Evolutionary conservation across 371 early-diverging fungal genomes (phyloP), one percentile per base, ranked within the genome.

Genomic region (Mucor ambiguus): DNA sequence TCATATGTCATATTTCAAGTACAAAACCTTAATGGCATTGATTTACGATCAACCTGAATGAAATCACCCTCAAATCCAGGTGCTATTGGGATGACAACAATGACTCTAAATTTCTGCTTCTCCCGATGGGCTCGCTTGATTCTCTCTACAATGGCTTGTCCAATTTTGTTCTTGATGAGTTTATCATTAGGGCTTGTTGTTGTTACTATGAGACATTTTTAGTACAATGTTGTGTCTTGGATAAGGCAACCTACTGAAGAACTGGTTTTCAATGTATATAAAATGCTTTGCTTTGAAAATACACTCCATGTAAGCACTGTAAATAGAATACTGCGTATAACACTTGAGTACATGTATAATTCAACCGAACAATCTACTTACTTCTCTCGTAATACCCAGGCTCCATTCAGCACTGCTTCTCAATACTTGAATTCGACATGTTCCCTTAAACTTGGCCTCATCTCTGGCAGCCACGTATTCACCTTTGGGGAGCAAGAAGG

Each of bases 231-330:
- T 29, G 43, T 30, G 12, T 16, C 41, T 4, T 10, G 10, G 10
- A 26, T 26, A 49, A 26, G 24, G 24, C 12, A 1, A 68, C 79
- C 78, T 80, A 85, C 92, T 90, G 71, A 97, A 97, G 78, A 97
- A 96, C 74, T 97, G 97, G 72, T 97, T 96, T 73, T 97, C 97
- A 63, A 97, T 97, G 75, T 97, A 97, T 37, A 97, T 87, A 75
- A 89, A 95, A 67, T 94, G 91, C 75, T 94, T 84, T 7, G 97
- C 87, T 46, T 84, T 85, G 22, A 73, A 75, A 49, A 97, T 97
- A 64, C 85, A 77, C 54, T 88, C 85, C 68, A 90, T 71, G 70
- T 97, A 96, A 2, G 96, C 96, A 18, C 82, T 87, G 66, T 90
- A 89, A 58, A 97, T 96, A 5, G 93, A 92, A 67, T 80, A 79